Conservation (phyloP, 192 early-diverging fungal species). For the Linderina pennispora region DNA sequence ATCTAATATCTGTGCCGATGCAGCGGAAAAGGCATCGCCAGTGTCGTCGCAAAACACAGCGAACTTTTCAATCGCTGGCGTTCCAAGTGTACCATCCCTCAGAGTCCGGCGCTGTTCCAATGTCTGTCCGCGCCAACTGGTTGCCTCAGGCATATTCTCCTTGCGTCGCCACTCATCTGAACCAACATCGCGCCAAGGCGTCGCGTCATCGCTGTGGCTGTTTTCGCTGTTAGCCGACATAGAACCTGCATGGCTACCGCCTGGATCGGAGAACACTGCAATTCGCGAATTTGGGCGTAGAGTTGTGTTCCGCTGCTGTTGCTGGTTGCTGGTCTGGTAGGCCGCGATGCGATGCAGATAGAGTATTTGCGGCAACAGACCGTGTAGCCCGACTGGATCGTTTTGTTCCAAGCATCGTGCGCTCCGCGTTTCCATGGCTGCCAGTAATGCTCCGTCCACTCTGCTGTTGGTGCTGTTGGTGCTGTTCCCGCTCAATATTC, state of each 20-base stretch:
- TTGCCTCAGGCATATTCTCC: slow-evolving; percentile 61
- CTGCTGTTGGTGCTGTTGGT: background rate
- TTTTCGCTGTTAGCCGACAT: no score
- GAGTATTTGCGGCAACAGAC: slow-evolving; percentile 26
- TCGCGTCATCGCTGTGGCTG: background rate
- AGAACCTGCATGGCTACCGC: no score
- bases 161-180: slow-evolving; percentile 55
- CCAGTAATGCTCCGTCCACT: slow-evolving; percentile 10
- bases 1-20: no score
- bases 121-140: slow-evolving; percentile 55
- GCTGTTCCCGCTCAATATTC: slow-evolving; percentile 1
- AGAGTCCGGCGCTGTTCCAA: slow-evolving; percentile 42
- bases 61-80: slow-evolving; percentile 14
- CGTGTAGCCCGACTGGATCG: slow-evolving; percentile 11
- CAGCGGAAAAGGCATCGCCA: slow-evolving; percentile 1
- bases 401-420: slow-evolving; percentile 30
- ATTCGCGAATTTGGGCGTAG: slow-evolving; percentile 30
- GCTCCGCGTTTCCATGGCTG: background rate
- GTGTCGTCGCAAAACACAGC: slow-evolving; percentile 33
- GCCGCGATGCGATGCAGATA: slow-evolving; percentile 23
- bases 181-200: slow-evolving; percentile 57
- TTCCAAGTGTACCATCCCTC: slow-evolving; percentile 1
- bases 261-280: slow-evolving; percentile 27
- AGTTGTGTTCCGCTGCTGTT: background rate
- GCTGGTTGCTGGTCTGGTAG: background rate